Base-by-base conservation (phyloP, 768 basidiomycete species). In the Amanita exitialis region DNA sequence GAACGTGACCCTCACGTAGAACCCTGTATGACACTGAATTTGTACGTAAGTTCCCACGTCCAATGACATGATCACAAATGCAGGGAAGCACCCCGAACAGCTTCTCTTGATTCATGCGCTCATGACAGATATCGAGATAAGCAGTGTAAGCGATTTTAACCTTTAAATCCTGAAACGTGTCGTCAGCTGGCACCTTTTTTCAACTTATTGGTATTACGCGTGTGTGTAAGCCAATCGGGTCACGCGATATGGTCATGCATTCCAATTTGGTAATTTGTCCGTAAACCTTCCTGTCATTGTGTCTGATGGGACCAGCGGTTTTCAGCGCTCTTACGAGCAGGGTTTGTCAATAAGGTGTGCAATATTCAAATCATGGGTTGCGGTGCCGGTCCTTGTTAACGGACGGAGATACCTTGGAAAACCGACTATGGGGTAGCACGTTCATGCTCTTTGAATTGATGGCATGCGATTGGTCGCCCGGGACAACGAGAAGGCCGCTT, bases 31-130 rank as follows among this genome's bases (percentile, higher is more conserved):
- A 37, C 39, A 41, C 43, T 44, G 43, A 32, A 35, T 30, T 28
- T 23, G 50, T 51, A 44, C 50, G 50, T 51, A 51, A 51, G 18
- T 44, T 20, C 28, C 50, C 50, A 44, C 42, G 50, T 44, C 32
- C 38, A 41, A 44, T 34, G 38, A 16, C 23, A 44, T 43, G 49
- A 50, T 50, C 49, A 49, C 38, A 39, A 38, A 39, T 30, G 34
- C 32, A 51, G 41, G 50, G 39, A 42, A 44, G 50, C 36, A 50
- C 28, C 15, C 15, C 16, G 32, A 34, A 32, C 28, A 32, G 30
- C 41, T 35, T 44, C 50, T 44, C 18, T 21, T 51, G 27, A 25
- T 21, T 35, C 42, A 44, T 23, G 34, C 41, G 20, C 49, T 35
- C 46, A 47, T 47, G 28, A 18, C 32, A 51, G 27, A 18, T 42